A percentile compares a stretch with the other conserved stretches of the same genome.
phyloP scores from a whole-genome alignment of 2,329 filamentous ascomycete genomes.

The Phaeosphaeriaceae sp. region DNA sequence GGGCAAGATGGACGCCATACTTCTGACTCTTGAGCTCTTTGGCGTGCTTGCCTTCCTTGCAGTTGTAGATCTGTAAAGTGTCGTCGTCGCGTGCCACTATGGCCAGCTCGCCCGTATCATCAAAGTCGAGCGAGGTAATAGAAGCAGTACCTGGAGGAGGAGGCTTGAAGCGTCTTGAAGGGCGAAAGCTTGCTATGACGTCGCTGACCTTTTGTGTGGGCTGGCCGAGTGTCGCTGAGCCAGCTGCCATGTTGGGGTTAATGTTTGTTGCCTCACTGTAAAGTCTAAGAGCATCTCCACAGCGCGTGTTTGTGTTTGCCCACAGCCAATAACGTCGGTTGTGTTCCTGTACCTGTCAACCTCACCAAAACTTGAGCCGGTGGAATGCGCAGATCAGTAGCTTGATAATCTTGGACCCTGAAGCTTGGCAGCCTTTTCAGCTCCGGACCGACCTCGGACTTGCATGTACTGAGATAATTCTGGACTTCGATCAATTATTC shows the following conservation, averaged over 20 bases:
- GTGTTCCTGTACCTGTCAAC: not conserved
- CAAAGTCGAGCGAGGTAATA: conserved; percentile 92
- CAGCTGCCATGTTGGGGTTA: conserved; percentile 39
- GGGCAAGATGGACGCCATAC: conserved; percentile 91
- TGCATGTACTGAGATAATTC: not conserved
- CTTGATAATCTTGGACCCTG: conserved; percentile 13
- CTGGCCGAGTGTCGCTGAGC: conserved; percentile 41
- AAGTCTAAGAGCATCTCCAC: conserved; percentile 11
- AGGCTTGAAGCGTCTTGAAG: conserved; percentile 68
- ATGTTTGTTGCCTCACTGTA: conserved; percentile 8
- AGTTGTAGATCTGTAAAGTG: conserved; percentile 93
- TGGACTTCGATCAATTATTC: not conserved
- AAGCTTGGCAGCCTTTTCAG: conserved; percentile 2
- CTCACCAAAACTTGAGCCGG: conserved; percentile 10
- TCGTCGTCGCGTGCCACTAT: conserved; percentile 94
- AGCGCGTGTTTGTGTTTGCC: not conserved
- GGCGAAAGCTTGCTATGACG: conserved; percentile 77
- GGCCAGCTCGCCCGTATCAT: conserved; percentile 90
- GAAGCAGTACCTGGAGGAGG: conserved; percentile 59
- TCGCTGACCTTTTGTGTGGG: conserved; percentile 70
- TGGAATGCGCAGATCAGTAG: conserved; percentile 17
- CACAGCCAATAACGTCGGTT: not conserved
- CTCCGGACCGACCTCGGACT: conserved; percentile 7
- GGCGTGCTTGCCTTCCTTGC: conserved; percentile 85
- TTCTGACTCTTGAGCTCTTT: conserved; percentile 95